Evolutionary conservation across 352 stramenopile genomes (phyloP), one percentile per base, ranked within the genome.

Genomic region (Detonula confervacea): DNA sequence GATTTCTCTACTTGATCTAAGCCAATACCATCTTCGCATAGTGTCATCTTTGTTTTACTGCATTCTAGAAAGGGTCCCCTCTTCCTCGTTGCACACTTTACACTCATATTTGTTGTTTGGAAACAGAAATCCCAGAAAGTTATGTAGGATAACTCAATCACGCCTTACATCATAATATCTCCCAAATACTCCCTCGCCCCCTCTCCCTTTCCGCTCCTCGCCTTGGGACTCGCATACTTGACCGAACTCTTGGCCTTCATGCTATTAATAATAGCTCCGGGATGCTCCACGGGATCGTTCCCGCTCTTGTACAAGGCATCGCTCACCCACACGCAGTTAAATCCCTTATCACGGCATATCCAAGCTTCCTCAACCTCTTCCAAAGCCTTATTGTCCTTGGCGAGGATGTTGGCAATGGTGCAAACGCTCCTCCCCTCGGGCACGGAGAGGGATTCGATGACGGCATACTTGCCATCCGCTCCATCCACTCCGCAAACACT

Each of bases 81-180:
- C n/a, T n/a, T n/a, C n/a, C n/a, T n/a, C n/a, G n/a, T n/a, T n/a
- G n/a, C n/a, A n/a, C n/a, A n/a, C n/a, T n/a, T n/a, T n/a, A n/a
- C n/a, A n/a, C n/a, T n/a, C n/a, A n/a, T n/a, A n/a, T n/a, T n/a
- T n/a, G n/a, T n/a, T n/a, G n/a, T n/a, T n/a, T n/a, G n/a, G n/a
- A n/a, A n/a, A n/a, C n/a, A n/a, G n/a, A n/a, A n/a, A n/a, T n/a
- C n/a, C n/a, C n/a, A n/a, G n/a, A n/a, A n/a, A n/a, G n/a, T n/a
- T n/a, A n/a, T n/a, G n/a, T n/a, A n/a, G n/a, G n/a, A n/a, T n/a
- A n/a, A n/a, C n/a, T n/a, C n/a, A n/a, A n/a, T n/a, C n/a, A n/a
- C n/a, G n/a, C n/a, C n/a, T 90, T 87, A 95, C 88, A 95, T 95
- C 0, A 95, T 24, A 80, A 95, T 94, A 86, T 95, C 90, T 39